A percentile compares a stretch with the other conserved stretches of the same genome.
phyloP scores from a whole-genome alignment of 1,284 basidiomycete genomes.

The Peniophora sp. region DNA sequence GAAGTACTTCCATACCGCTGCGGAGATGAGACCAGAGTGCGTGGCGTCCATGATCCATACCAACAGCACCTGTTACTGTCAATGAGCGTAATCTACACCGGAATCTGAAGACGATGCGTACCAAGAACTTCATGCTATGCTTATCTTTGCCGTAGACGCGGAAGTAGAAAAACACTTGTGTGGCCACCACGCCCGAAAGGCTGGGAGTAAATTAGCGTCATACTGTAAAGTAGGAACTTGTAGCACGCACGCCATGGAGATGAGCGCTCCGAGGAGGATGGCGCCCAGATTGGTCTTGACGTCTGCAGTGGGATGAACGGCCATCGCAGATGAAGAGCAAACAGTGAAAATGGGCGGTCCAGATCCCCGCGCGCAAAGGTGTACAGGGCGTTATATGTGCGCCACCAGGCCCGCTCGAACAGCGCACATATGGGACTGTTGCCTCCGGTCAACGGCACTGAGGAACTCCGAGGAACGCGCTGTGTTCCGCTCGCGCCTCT shows the following conservation, averaged over 20 bases:
- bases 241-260: constrained; percentile 3
- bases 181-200: constrained; percentile 8
- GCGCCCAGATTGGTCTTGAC: constrained; percentile 6
- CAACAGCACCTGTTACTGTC: constrained; percentile 1
- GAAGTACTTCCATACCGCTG: not conserved
- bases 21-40: not conserved
- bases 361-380: no score
- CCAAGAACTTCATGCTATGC: constrained; percentile 5
- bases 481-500: no score
- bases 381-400: no score
- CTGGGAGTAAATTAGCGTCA: not conserved
- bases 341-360: no score
- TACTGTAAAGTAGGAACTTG: not conserved
- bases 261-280: constrained; percentile 5
- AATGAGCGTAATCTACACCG: not conserved
- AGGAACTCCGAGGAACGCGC: no score
- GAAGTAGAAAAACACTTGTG: constrained; percentile 11
- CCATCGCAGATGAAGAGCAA: not conserved
- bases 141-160: constrained; percentile 8
- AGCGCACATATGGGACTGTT: no score
- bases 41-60: constrained; percentile 2
- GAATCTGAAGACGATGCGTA: not conserved
- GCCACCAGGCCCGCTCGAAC: no score
- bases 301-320: not conserved
- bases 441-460: no score